A percentile compares a stretch with the other conserved stretches of the same genome.
Conservation (phyloP, 805 yeast species). For the Kodamaea leandrae region DNA sequence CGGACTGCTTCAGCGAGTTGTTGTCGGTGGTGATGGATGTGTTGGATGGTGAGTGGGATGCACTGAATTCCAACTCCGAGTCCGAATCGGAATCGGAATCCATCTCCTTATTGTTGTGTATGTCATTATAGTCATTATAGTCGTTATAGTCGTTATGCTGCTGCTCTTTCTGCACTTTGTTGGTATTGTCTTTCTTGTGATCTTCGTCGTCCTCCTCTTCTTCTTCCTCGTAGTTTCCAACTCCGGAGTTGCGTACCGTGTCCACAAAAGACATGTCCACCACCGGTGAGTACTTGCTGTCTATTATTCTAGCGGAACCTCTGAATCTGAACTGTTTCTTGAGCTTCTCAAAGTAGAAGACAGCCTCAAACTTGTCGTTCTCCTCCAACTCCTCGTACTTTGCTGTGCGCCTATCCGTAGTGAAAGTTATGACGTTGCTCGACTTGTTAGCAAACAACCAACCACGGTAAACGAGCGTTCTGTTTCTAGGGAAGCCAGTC, state of each 20-base stretch:
- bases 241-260: constrained; percentile 15
- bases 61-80: constrained; percentile 10
- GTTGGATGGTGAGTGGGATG: constrained; percentile 9
- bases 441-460: constrained; percentile 68
- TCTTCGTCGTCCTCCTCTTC: constrained; percentile 15
- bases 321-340: constrained; percentile 71
- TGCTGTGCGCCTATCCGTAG: constrained; percentile 68
- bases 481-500: constrained; percentile 54
- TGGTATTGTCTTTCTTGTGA: constrained; percentile 5
- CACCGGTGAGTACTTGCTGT: constrained; percentile 29
- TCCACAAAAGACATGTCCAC: constrained; percentile 31
- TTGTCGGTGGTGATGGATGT: background rate
- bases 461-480: constrained; percentile 73
- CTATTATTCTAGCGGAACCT: constrained; percentile 56
- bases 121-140: constrained; percentile 5
- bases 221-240: constrained; percentile 12
- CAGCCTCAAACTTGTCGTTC: constrained; percentile 67
- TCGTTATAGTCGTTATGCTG: constrained; percentile 11
- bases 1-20: background rate
- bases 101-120: background rate
- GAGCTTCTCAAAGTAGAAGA: constrained; percentile 63
- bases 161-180: background rate
- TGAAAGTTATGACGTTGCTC: constrained; percentile 64
- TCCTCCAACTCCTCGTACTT: constrained; percentile 53
- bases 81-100: constrained; percentile 8